Conservation (phyloP, 2,329 filamentous ascomycete genomes). For the Alternaria hordeiaustralica region DNA sequence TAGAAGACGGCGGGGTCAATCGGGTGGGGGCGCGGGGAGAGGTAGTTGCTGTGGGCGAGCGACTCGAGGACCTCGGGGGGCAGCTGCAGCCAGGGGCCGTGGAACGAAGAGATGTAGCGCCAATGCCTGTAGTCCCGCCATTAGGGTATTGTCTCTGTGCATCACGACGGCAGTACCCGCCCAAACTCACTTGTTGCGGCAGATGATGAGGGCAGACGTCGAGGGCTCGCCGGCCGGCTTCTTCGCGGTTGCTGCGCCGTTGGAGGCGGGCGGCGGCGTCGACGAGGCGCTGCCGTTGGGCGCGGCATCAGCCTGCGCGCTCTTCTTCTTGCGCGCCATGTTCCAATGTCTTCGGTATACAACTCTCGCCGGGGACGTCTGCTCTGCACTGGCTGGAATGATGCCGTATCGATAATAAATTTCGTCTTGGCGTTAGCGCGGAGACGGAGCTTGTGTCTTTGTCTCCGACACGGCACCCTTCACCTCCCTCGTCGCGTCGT, state of each 20-base stretch:
- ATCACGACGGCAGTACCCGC: constrained; percentile 16
- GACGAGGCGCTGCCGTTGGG: constrained; percentile 20
- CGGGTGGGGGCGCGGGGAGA: constrained; percentile 74
- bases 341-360: constrained; percentile 2
- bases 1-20: constrained; percentile 83
- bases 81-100: constrained; percentile 82
- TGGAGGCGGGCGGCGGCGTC: constrained; percentile 7
- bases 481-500: not conserved
- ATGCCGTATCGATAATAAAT: constrained; percentile 22
- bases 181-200: constrained; percentile 52
- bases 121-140: constrained; percentile 68
- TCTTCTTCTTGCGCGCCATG: constrained; percentile 48
- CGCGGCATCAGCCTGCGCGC: constrained; percentile 27
- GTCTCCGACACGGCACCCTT: constrained; percentile 10
- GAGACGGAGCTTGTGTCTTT: constrained; percentile 12
- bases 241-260: constrained; percentile 5
- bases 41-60: constrained; percentile 80
- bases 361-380: constrained; percentile 1
- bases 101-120: constrained; percentile 83
- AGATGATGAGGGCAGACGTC: constrained; percentile 48
- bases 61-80: constrained; percentile 79
- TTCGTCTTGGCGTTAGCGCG: constrained; percentile 22
- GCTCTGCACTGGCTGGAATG: constrained; percentile 9
- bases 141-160: constrained; percentile 15
- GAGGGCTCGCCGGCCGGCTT: constrained; percentile 21